Evolutionary conservation across 306 rosid genomes (phyloP), one percentile per base, ranked within the genome.

Genomic region (Trichosanthes truncata): DNA sequence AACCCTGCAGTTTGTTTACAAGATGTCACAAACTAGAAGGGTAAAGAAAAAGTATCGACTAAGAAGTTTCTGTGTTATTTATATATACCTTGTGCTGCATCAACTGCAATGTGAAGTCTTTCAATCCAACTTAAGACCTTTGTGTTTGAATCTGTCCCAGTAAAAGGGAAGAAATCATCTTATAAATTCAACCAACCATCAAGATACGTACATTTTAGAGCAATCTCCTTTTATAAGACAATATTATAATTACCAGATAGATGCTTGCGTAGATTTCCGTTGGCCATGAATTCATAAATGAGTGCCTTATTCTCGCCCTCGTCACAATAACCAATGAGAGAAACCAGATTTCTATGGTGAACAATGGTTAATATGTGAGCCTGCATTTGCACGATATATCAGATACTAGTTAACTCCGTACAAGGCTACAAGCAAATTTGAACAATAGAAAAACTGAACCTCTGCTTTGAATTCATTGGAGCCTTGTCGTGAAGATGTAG

Each of bases 401-500:
- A 45, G 13, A n/a, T 31, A 25, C n/a, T 11, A 18, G 35, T 26
- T 33, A 17, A 48, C 10, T 4, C 4, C 52, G 1, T 5, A 33
- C 51, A 9, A 66, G 46, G 33, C 8, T 66, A 25, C 3, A 69
- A 40, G 11, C 7, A 69, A 69, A 41, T n/a, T 21, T 41, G 76
- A 4, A 40, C 14, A 29, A 29, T 33, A 1, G n/a, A 2, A 9
- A 41, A 41, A 63, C 52, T 11, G 13, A 73, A 84, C 86, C 89
- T 84, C 91, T 0, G 84, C 80, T 57, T 45, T 74, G 51, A 84
- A 86, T 48, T 84, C 87, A 15, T 76, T 81, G 23, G 23, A 45
- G 14, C 90, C 88, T 83, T 88, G 86, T 65, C 33, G 71, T 53
- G 91, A 81, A 31, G 67, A 33, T 1, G 53, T 3, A 23, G 88